Evolutionary conservation across 805 yeast species (phyloP).

Genomic region (Ogataea polymorpha): DNA sequence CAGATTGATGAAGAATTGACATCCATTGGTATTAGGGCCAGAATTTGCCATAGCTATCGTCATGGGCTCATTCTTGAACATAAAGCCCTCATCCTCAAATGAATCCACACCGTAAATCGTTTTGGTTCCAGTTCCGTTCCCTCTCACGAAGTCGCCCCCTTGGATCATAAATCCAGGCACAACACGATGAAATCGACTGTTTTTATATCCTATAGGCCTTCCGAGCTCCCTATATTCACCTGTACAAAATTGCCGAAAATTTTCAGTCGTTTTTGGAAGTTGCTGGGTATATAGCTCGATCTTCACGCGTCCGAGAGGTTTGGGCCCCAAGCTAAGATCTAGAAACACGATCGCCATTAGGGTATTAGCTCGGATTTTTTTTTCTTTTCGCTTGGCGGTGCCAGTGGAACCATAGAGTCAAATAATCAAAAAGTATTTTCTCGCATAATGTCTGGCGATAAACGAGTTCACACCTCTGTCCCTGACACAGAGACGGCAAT

Average conservation of each 20-base stretch:
- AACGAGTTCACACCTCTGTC: conserved; percentile 56
- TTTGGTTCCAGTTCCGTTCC: conserved; percentile 44
- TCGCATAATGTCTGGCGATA: conserved; percentile 8
- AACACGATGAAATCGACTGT: conserved; percentile 37
- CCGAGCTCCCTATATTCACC: conserved; percentile 41
- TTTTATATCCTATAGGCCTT: conserved; percentile 44
- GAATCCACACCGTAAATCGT: conserved; percentile 39
- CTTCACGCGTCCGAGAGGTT: conserved; percentile 42
- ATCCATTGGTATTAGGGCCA: conserved; percentile 46
- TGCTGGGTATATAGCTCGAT: conserved; percentile 39
- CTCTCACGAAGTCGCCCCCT: conserved; percentile 34
- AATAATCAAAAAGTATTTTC: background rate
- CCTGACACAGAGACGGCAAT: conserved; percentile 75
- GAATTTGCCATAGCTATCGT: conserved; percentile 39
- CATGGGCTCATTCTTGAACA: conserved; percentile 31
- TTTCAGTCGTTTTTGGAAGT: conserved; percentile 46
- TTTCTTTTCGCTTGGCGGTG: conserved; percentile 9
- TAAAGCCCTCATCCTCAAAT: conserved; percentile 45
- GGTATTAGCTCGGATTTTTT: background rate
- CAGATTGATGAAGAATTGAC: conserved; percentile 43
- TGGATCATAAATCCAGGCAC: conserved; percentile 41
- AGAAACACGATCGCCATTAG: conserved; percentile 12
- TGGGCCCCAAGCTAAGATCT: conserved; percentile 33
- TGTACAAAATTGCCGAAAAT: conserved; percentile 51
- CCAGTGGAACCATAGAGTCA: background rate